These are phyloP conservation scores for Porphyrellus cyaneotinctus DNA, from an alignment of 768 basidiomycete genomes.

Conservation along the genomic window DNA sequence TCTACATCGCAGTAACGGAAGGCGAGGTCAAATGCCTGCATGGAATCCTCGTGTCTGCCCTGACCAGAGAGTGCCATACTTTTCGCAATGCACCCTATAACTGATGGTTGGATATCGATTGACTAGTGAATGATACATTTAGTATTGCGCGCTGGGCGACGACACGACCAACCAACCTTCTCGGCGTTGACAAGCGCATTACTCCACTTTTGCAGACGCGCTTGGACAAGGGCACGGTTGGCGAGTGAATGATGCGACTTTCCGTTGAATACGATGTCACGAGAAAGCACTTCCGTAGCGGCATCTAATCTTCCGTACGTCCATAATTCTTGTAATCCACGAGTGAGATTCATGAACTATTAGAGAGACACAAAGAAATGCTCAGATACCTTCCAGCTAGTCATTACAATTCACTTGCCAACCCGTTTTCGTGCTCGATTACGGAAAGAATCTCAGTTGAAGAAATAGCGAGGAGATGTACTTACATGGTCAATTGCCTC, in stretches of 20 bases:
- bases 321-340: conserved; percentile 2
- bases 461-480: neutral
- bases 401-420: neutral
- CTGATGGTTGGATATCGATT: conserved; percentile 5
- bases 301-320: neutral
- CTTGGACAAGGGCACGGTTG: conserved; percentile 12
- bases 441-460: neutral
- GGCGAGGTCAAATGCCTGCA: conserved; percentile 17
- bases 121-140: conserved; percentile 1
- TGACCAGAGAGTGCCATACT: conserved; percentile 13
- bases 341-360: conserved; percentile 12
- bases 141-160: neutral
- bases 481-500: neutral
- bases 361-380: neutral
- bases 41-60: conserved; percentile 9
- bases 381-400: neutral
- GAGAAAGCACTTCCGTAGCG: conserved; percentile 6
- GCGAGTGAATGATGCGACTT: conserved; percentile 1
- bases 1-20: conserved; percentile 5
- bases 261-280: conserved; percentile 4
- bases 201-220: conserved; percentile 2
- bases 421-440: neutral
- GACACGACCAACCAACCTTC: conserved; percentile 1
- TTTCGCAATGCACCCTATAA: conserved; percentile 16
- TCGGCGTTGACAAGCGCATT: conserved; percentile 10